Conservation (phyloP, 108 stramenopile genomes). For the Cylindrotheca closterium region DNA sequence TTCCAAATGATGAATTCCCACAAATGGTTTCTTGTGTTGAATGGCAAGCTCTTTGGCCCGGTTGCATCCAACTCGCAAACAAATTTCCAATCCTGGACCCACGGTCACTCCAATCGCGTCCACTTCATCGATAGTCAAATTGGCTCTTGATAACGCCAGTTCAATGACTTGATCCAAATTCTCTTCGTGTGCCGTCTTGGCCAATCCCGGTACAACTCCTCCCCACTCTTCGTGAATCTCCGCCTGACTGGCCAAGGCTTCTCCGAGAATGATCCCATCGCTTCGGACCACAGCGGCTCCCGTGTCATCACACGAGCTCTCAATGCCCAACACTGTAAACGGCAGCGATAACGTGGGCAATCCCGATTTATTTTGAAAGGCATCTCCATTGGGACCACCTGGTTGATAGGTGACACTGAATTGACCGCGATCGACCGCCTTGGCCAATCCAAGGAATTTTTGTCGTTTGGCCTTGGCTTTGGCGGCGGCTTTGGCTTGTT, state of each 20-base stretch:
- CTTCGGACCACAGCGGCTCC: conserved; percentile 91
- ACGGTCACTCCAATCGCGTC: conserved; percentile 98
- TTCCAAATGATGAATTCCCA: conserved; percentile 95
- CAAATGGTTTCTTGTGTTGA: conserved; percentile 86
- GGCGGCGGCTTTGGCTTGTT: no score
- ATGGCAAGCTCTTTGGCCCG: conserved; percentile 81
- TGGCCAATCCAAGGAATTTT: conserved; percentile 75
- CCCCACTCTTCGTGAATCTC: conserved; percentile 95
- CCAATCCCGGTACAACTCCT: conserved; percentile 93
- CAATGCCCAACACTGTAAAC: conserved; percentile 94
- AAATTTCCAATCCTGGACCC: conserved; percentile 97
- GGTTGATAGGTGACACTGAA: conserved; percentile 64
- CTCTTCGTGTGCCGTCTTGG: conserved; percentile 81
- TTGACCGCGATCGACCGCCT: conserved; percentile 87
- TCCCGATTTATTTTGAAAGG: conserved; percentile 68
- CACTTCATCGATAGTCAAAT: conserved; percentile 74
- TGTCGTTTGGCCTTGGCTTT: conserved; percentile 55
- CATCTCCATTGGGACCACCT: conserved; percentile 45
- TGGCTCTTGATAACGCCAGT: conserved; percentile 73
- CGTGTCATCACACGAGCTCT: conserved; percentile 96
- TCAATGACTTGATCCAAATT: conserved; percentile 86
- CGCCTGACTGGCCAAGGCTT: conserved; percentile 89
- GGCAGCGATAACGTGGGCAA: conserved; percentile 43
- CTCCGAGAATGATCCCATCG: conserved; percentile 92
- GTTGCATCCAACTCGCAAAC: conserved; percentile 91